Evolutionary conservation across 2,329 filamentous ascomycete genomes (phyloP), one percentile per base, ranked within the genome.

Genomic region (Trichophyton benhamiae): DNA sequence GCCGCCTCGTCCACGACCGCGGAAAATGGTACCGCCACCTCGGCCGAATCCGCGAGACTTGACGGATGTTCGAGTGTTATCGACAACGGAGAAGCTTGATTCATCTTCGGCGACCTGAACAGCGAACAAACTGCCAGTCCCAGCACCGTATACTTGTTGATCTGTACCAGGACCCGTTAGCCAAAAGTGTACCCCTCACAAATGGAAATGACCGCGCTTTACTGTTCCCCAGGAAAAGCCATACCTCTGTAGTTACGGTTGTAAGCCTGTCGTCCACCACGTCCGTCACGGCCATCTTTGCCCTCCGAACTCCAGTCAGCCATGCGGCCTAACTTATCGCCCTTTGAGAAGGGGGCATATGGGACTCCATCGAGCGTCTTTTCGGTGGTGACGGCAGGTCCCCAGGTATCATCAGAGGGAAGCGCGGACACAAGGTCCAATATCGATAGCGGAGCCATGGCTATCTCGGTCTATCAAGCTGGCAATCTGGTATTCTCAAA

Each of bases 321-420:
- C 91, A 99, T 97, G 75, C 94, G 91, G 72, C 94, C 94, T 63
- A 99, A 82, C 83, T 96, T 97, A 81, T 99, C 94, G 74, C 90
- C 91, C 79, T 99, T 99, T 68, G 91, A 96, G 81, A 94, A 99
- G 64, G 94, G 94, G 69, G 94, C 94, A 76, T 96, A 99, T 44
- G 94, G 94, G 58, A 97, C 90, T 73, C 94, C 94, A 74, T 95
- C 87, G 70, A 97, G 83, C 65, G 89, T 96, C 66, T 89, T 95
- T 75, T 96, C 89, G 69, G 79, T 84, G 64, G 91, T 87, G 68
- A 87, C 84, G 64, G 88, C 76, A 60, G 92, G 92, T 63, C 94
- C 94, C 94, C 94, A 99, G 76, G 86, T 83, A 70, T 89, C 87
- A 72, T 87, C 86, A 61, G 86, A 80, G 65, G 87, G 87, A 71